Evolutionary conservation across 2,329 filamentous ascomycete genomes (phyloP).

Genomic region (Penicillium olsonii): DNA sequence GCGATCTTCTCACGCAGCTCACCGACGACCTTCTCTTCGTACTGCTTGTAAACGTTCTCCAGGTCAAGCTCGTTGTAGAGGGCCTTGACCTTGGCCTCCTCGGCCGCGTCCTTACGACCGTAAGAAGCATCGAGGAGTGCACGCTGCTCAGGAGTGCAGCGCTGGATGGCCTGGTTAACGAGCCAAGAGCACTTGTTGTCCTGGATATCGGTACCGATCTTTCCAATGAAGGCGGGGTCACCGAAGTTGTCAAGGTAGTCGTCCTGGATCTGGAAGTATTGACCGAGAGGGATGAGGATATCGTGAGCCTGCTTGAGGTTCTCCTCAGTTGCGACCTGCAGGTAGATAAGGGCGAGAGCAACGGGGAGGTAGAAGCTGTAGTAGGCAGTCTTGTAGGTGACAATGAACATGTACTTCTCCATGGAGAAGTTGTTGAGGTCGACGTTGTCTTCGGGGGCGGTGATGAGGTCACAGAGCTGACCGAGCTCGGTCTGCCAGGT

Average conservation of each 20-base stretch:
- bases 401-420: constrained; percentile 92
- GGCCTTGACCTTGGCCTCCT: constrained; percentile 84
- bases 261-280: constrained; percentile 99
- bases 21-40: constrained; percentile 83
- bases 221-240: constrained; percentile 87
- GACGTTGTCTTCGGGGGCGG: constrained; percentile 89
- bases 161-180: constrained; percentile 86
- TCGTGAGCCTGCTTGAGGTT: constrained; percentile 88
- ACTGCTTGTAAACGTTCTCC: constrained; percentile 79
- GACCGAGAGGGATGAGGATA: constrained; percentile 93
- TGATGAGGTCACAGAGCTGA: constrained; percentile 91
- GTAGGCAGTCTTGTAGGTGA: constrained; percentile 99
- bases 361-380: constrained; percentile 99
- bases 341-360: constrained; percentile 82
- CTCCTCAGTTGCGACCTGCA: constrained; percentile 78
- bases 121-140: constrained; percentile 89
- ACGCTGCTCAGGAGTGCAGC: constrained; percentile 81
- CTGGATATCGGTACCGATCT: constrained; percentile 98
- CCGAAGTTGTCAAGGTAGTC: constrained; percentile 99
- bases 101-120: constrained; percentile 80
- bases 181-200: constrained; percentile 99
- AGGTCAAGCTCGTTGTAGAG: constrained; percentile 84
- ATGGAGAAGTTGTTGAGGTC: constrained; percentile 94
- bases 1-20: constrained; percentile 76
- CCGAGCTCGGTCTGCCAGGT: constrained; percentile 94